Conservation (phyloP, 176 grass and related monocot species). For the Alloteropsis semialata region DNA sequence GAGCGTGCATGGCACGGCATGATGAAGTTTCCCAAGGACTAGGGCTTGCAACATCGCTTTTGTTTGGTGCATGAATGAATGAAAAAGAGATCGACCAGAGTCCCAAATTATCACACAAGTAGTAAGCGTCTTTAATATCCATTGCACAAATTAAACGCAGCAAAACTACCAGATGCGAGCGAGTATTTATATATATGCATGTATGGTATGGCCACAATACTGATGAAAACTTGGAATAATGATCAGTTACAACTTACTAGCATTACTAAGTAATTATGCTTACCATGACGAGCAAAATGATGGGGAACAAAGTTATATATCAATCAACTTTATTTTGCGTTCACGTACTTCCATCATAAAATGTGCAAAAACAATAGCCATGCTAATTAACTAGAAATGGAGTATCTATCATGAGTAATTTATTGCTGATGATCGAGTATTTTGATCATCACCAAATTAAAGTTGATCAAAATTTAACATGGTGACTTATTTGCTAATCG, state of each 20-base stretch:
- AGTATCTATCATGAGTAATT: not conserved
- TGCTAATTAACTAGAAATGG: not conserved
- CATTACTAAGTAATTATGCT: not conserved
- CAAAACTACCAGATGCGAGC: not conserved
- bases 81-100: not conserved
- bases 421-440: not conserved
- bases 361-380: not conserved
- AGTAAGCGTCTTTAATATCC: not conserved
- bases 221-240: not conserved
- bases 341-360: not conserved
- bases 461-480: not conserved
- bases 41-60: not conserved
- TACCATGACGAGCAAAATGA: not conserved
- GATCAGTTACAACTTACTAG: not conserved
- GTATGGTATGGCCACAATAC: not conserved
- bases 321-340: not conserved
- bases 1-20: not conserved
- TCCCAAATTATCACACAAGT: constrained; percentile 1
- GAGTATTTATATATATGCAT: not conserved
- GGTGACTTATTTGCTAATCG: not conserved
- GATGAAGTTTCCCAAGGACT: not conserved
- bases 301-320: not conserved
- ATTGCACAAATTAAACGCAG: not conserved
- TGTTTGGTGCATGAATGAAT: constrained; percentile 19
- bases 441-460: not conserved